Percentiles rank a stretch among this genome's conserved stretches.
phyloP scores from a whole-genome alignment of 495 filamentous ascomycete species.

The Articulospora tetracladia region DNA sequence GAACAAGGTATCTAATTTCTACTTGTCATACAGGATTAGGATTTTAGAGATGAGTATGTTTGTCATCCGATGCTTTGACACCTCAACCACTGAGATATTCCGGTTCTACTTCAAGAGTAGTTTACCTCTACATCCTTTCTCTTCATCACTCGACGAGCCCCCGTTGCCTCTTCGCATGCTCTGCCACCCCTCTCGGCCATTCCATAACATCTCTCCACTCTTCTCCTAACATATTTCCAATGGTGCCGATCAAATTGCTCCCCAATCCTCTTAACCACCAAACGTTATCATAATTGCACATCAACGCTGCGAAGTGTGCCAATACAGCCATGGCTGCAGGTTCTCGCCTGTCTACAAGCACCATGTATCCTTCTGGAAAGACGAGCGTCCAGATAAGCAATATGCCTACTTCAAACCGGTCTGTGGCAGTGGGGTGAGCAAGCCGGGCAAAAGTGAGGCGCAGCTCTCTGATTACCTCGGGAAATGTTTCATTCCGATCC shows the following conservation, averaged over 20 bases:
- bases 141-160: no score
- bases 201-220: conserved; percentile 3
- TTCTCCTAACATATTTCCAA: not conserved
- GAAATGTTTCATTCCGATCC: not conserved
- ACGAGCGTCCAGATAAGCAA: not conserved
- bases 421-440: not conserved
- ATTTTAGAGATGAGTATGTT: no score
- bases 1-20: no score
- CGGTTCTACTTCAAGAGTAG: no score
- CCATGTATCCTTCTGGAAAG: not conserved
- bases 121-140: no score
- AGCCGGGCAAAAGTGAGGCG: not conserved
- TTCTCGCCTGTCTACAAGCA: not conserved
- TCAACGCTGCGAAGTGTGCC: conserved; percentile 4
- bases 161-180: not conserved
- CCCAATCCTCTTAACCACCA: conserved; percentile 6
- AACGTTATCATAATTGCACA: not conserved
- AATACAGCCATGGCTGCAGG: not conserved
- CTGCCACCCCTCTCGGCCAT: not conserved
- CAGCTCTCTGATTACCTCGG: not conserved
- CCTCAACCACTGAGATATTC: no score
- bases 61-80: no score
- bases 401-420: not conserved
- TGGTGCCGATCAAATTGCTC: not conserved
- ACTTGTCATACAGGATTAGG: no score